A percentile compares a stretch with the other conserved stretches of the same genome.
Evolutionary conservation across 73 alveolate genomes (phyloP).

Genomic region (Durusdinium trenchii): DNA sequence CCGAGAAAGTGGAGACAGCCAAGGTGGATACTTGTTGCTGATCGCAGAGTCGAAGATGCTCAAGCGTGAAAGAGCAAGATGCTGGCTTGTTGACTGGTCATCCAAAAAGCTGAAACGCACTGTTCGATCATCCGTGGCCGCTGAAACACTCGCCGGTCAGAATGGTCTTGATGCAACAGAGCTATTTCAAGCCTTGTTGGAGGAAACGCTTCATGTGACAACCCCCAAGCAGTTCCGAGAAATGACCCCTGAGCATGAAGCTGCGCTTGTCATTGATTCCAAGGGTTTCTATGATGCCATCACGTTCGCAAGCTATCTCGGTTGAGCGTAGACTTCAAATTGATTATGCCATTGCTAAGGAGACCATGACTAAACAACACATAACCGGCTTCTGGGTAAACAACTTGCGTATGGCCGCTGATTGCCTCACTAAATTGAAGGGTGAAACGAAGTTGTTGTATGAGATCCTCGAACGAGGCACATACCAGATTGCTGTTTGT

Average conservation of each 20-base stretch:
- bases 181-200: neutral
- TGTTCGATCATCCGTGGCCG: neutral
- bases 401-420: neutral
- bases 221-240: neutral
- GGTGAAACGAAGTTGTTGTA: neutral
- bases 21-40: neutral
- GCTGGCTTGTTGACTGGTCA: neutral
- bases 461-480: neutral
- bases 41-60: neutral
- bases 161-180: conserved; percentile 2
- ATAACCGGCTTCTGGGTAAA: conserved; percentile 8
- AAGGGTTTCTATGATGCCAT: conserved; percentile 42
- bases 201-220: neutral
- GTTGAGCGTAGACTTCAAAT: neutral
- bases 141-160: neutral
- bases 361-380: neutral
- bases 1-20: neutral
- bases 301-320: neutral
- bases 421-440: neutral
- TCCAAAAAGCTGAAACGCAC: neutral
- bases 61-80: neutral
- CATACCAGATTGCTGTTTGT: neutral
- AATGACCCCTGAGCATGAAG: neutral
- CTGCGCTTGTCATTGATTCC: conserved; percentile 3
- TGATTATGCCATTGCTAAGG: conserved; percentile 19